These are phyloP conservation scores for Fusarium oxysporum DNA, from an alignment of 2,329 filamentous ascomycete species.

Conservation along the genomic window DNA sequence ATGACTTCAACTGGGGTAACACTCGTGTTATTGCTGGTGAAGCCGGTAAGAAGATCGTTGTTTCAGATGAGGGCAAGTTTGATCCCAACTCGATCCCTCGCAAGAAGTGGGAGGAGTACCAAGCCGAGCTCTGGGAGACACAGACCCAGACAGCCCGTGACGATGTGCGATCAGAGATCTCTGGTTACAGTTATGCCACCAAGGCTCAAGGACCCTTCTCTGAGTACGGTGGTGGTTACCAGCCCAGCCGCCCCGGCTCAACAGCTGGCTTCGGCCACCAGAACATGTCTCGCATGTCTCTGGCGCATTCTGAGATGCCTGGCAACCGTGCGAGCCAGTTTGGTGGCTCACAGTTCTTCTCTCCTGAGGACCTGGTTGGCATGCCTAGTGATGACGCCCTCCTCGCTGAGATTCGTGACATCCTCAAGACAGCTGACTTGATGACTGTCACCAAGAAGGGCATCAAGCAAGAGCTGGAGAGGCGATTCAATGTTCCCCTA, in stretches of 20 bases:
- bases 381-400: slow-evolving; percentile 91
- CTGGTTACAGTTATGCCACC: slow-evolving; percentile 94
- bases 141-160: slow-evolving; percentile 87
- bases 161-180: slow-evolving; percentile 86
- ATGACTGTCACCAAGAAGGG: slow-evolving; percentile 99
- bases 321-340: slow-evolving; percentile 71
- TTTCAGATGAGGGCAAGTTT: slow-evolving; percentile 98
- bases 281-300: slow-evolving; percentile 77
- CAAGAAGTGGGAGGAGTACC: slow-evolving; percentile 99
- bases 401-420: slow-evolving; percentile 93
- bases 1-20: slow-evolving; percentile 99
- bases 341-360: slow-evolving; percentile 69
- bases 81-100: slow-evolving; percentile 91
- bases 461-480: slow-evolving; percentile 93
- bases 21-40: slow-evolving; percentile 97
- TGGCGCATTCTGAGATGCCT: slow-evolving; percentile 78
- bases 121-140: slow-evolving; percentile 96
- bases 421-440: slow-evolving; percentile 88
- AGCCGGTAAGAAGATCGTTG: slow-evolving; percentile 88
- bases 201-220: slow-evolving; percentile 75
- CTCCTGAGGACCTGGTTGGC: slow-evolving; percentile 75
- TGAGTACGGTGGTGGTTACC: slow-evolving; percentile 78
- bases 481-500: slow-evolving; percentile 85
- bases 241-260: slow-evolving; percentile 68
- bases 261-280: slow-evolving; percentile 58